These are phyloP conservation scores for Flaveria floridana DNA, from an alignment of 140 eudicot genomes.

Conservation along the genomic window DNA sequence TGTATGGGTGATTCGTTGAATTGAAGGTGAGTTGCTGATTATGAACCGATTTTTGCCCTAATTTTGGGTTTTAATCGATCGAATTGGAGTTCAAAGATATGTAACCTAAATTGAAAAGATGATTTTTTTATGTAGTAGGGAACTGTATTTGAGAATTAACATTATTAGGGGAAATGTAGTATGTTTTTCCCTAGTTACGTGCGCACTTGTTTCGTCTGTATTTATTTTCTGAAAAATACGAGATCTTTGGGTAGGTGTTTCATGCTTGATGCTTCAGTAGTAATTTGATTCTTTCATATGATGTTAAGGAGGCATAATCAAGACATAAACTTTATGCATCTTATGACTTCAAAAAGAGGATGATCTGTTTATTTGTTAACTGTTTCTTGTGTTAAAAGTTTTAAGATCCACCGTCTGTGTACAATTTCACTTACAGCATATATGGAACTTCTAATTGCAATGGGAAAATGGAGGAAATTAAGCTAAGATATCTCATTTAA, in stretches of 20 bases:
- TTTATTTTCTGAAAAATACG: neutral
- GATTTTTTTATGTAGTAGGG: neutral
- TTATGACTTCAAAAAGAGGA: slow-evolving; percentile 12
- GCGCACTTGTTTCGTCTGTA: neutral
- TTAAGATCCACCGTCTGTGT: too few species aligned
- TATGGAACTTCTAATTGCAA: neutral
- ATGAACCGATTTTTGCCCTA: neutral
- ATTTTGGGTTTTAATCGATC: neutral
- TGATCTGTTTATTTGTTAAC: neutral
- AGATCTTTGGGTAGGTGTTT: slow-evolving; percentile 14
- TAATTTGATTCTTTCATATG: neutral
- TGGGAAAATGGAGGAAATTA: slow-evolving; percentile 8
- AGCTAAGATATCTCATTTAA: slow-evolving; percentile 8
- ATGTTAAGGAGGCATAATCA: slow-evolving; percentile 11
- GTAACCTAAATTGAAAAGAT: slow-evolving; percentile 12
- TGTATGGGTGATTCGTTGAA: neutral
- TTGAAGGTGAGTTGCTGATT: neutral
- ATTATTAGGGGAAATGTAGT: slow-evolving; percentile 23
- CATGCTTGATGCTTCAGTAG: neutral
- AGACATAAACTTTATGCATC: neutral
- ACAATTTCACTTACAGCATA: neutral
- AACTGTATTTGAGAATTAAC: neutral
- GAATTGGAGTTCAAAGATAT: slow-evolving; percentile 4
- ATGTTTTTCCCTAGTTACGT: slow-evolving; percentile 1
- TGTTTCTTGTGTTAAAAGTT: neutral